phyloP scores from a whole-genome alignment of 2,329 filamentous ascomycete genomes.

The Graphilbum sp. region DNA sequence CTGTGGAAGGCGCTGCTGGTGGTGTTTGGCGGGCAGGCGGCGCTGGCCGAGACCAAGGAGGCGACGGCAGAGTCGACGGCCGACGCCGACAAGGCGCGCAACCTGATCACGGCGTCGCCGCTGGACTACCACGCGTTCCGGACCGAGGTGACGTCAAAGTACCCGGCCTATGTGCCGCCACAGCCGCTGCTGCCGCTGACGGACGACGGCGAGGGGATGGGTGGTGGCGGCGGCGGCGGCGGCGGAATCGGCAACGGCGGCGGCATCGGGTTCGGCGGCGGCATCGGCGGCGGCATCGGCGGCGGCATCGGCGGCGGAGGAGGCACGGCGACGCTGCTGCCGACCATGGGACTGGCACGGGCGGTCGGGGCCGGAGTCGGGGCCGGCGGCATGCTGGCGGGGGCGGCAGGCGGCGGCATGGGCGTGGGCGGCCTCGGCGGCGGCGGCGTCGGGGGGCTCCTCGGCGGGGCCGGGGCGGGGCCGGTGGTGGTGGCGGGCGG shows the following conservation, averaged over 20 bases:
- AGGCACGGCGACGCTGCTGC: conserved; percentile 78
- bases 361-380: conserved; percentile 22
- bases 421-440: too few species aligned
- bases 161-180: conserved; percentile 88
- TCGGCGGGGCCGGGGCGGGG: too few species aligned
- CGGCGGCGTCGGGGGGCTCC: conserved; percentile 21
- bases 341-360: conserved; percentile 43
- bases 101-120: conserved; percentile 81
- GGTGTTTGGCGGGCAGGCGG: conserved; percentile 62
- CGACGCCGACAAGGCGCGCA: conserved; percentile 46
- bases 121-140: conserved; percentile 93
- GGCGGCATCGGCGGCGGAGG: too few species aligned
- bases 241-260: too few species aligned
- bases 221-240: too few species aligned
- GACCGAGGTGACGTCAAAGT: conserved; percentile 94
- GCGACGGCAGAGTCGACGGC: conserved; percentile 46
- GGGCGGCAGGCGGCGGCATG: conserved; percentile 32
- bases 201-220: too few species aligned
- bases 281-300: too few species aligned
- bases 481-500: too few species aligned
- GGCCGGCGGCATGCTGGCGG: conserved; percentile 44
- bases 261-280: too few species aligned
- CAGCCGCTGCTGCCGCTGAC: conserved; percentile 71
- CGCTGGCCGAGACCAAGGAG: conserved; percentile 58
- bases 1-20: conserved; percentile 87